Evolutionary conservation across 805 yeast genomes (phyloP).

Genomic region (Teunomyces pallodes): DNA sequence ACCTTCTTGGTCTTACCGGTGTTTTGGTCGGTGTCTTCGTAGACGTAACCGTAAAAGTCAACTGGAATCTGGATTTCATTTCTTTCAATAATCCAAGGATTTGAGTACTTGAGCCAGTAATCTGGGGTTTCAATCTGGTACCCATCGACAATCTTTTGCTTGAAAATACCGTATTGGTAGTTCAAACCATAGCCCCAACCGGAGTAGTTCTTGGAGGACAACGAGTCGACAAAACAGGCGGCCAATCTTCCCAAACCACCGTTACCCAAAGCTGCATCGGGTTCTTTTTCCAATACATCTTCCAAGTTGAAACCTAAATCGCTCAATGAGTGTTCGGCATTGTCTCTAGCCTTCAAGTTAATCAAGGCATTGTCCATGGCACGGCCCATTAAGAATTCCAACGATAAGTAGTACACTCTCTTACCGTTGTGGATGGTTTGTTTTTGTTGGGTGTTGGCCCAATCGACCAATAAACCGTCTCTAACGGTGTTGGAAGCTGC

Average conservation of each 20-base stretch:
- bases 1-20: constrained; percentile 57
- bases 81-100: constrained; percentile 93
- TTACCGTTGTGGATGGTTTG: constrained; percentile 82
- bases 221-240: constrained; percentile 88
- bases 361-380: constrained; percentile 93
- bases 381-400: constrained; percentile 92
- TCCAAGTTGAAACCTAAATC: constrained; percentile 87
- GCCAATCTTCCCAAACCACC: constrained; percentile 95
- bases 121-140: constrained; percentile 94
- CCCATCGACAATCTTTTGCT: constrained; percentile 86
- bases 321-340: constrained; percentile 44
- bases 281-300: constrained; percentile 80
- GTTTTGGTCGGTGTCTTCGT: constrained; percentile 50
- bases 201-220: constrained; percentile 80
- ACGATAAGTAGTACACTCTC: constrained; percentile 79
- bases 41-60: constrained; percentile 82
- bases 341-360: constrained; percentile 66
- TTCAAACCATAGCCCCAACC: constrained; percentile 97
- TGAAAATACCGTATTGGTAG: constrained; percentile 90
- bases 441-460: constrained; percentile 92
- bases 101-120: constrained; percentile 84
- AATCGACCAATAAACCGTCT: constrained; percentile 76
- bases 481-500: constrained; percentile 79
- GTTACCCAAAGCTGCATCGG: constrained; percentile 93
- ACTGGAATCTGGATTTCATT: constrained; percentile 85